Conservation (phyloP, 2,329 filamentous ascomycete species). For the Pseudogymnoascus sp. region DNA sequence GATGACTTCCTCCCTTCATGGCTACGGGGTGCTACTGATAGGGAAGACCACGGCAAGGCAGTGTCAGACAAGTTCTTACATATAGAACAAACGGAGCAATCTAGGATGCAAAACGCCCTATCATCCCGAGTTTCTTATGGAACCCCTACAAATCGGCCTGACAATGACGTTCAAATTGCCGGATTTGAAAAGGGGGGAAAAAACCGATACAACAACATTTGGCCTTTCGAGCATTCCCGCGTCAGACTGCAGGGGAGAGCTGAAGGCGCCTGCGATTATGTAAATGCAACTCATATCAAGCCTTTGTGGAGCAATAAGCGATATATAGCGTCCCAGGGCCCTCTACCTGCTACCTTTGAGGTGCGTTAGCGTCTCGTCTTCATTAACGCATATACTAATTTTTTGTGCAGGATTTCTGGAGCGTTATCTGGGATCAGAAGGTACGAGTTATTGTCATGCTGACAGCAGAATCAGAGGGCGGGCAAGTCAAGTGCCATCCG, state of each 20-base stretch:
- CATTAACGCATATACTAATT: constrained; percentile 11
- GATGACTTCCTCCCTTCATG: constrained; percentile 59
- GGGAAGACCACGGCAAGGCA: constrained; percentile 65
- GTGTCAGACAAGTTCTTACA: constrained; percentile 77
- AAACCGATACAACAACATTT: constrained; percentile 96
- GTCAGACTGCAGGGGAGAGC: constrained; percentile 68
- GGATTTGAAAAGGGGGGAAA: constrained; percentile 92
- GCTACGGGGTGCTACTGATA: constrained; percentile 63
- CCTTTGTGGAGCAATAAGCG: constrained; percentile 76
- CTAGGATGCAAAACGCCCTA: constrained; percentile 82
- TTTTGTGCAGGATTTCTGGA: constrained; percentile 80
- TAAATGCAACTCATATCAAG: constrained; percentile 86
- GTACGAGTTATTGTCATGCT: constrained; percentile 93
- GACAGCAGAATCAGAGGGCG: constrained; percentile 87
- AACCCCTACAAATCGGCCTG: constrained; percentile 28
- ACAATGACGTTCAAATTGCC: constrained; percentile 60
- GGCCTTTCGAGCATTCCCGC: constrained; percentile 89
- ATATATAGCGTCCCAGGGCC: constrained; percentile 94
- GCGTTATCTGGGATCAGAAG: constrained; percentile 93
- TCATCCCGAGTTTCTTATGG: constrained; percentile 53
- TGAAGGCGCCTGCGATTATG: constrained; percentile 74
- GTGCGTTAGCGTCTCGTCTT: constrained; percentile 42
- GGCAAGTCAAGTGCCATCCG: constrained; percentile 87
- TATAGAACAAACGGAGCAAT: constrained; percentile 79
- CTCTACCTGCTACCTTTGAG: constrained; percentile 84